Base-by-base conservation (phyloP, 805 yeast species). In the Saccharomycopsis fibuligera region DNA sequence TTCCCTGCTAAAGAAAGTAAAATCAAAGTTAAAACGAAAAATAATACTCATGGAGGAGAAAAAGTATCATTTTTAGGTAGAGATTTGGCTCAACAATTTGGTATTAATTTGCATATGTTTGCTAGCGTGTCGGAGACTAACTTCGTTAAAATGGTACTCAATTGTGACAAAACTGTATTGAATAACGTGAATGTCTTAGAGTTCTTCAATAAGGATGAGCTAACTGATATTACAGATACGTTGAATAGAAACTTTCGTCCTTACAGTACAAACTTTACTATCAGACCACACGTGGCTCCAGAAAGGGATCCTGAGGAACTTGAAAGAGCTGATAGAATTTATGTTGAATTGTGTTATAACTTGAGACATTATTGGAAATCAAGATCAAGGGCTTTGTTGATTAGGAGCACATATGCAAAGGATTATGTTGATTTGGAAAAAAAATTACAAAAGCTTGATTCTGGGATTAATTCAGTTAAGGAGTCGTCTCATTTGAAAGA, bases 81-180 rank as follows among this genome's bases (percentile, higher is more conserved):
- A 53, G 93, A 85, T 54, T 59, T 82, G 17, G 81, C 86, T 1
- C 93, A 85, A 58, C 90, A 84, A 59, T 83, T 85, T 64, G 88
- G 88, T 36, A 85, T 85, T 57, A 85, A 85, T 58, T 68, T 85
- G 48, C 90, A 85, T 58, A 70, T 76, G 59, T 84, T 76, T 61
- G 74, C 79, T 17, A 63, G 64, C 27, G 59, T 74, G 30, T 59
- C 74, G 2, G 88, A 76, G 38, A 76, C 71, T 23, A 80, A 78
- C 37, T 68, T 85, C 50, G 69, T 82, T 2, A 46, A 55, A 3
- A 75, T 74, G 58, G 77, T 84, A 2, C 68, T 85, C 49, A 60
- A 67, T 30, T 85, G 95, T 67, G 87, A 82, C 51, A 63, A 66
- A 25, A 73, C 72, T 8, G 67, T 84, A 4, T 58, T 78, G 8